Conservation (phyloP, 192 early-diverging fungal genomes). For the Chytriomyces sp. region DNA sequence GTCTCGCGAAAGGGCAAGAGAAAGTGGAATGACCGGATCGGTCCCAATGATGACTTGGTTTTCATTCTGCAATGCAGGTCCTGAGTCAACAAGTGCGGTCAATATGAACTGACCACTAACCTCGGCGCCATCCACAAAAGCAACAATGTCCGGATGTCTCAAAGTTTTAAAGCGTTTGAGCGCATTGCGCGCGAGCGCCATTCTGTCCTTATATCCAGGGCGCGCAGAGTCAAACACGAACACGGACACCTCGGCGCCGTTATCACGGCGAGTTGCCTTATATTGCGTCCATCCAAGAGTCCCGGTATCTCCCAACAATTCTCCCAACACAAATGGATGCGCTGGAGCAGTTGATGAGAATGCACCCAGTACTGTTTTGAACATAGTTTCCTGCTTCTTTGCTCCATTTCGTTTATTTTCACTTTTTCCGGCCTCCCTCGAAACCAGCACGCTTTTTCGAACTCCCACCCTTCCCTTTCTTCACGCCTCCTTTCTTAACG, state of each 20-base stretch:
- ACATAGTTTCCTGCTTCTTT: neutral
- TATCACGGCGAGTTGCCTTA: conserved; percentile 67
- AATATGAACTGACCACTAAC: conserved; percentile 39
- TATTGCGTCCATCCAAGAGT: neutral
- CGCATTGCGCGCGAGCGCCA: conserved; percentile 87
- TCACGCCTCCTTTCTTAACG: conserved; percentile 68
- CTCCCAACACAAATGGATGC: conserved; percentile 21
- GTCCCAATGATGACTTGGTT: conserved; percentile 86
- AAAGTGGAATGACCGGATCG: conserved; percentile 76
- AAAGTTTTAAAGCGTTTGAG: conserved; percentile 85
- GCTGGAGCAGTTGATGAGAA: conserved; percentile 1
- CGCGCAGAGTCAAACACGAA: conserved; percentile 80
- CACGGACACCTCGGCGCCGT: conserved; percentile 51
- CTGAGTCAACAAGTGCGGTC: neutral
- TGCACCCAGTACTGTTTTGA: neutral
- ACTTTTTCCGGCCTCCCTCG: conserved; percentile 17
- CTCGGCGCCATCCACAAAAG: conserved; percentile 87
- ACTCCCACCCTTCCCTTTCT: conserved; percentile 49
- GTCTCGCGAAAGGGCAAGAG: conserved; percentile 45
- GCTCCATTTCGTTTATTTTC: neutral
- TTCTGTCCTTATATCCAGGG: conserved; percentile 56
- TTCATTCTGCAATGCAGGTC: conserved; percentile 55
- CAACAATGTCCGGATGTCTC: conserved; percentile 84
- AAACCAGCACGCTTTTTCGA: conserved; percentile 36
- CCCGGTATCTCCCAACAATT: neutral